These are phyloP conservation scores for Phytophthora citricola DNA, from an alignment of 352 stramenopile genomes.

Conservation along the genomic window DNA sequence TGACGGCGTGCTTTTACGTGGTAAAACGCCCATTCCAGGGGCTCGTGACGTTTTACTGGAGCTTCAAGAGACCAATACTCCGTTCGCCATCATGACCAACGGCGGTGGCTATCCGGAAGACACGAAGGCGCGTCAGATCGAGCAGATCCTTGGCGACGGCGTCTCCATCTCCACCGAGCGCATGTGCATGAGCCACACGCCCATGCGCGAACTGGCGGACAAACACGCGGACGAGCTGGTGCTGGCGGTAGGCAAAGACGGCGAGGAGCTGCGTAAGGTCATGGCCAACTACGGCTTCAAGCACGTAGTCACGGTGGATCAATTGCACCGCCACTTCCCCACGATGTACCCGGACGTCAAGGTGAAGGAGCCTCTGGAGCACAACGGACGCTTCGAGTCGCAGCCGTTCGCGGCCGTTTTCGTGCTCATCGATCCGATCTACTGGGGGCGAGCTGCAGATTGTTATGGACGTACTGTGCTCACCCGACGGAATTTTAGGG, in stretches of 20 bases:
- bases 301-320: constrained; percentile 80
- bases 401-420: constrained; percentile 72
- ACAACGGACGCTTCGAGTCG: constrained; percentile 60
- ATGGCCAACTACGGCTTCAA: constrained; percentile 87
- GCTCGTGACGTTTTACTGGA: constrained; percentile 75
- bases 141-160: constrained; percentile 66
- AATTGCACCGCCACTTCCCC: constrained; percentile 82
- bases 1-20: constrained; percentile 81
- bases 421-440: constrained; percentile 81
- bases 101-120: constrained; percentile 79
- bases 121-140: constrained; percentile 80
- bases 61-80: constrained; percentile 60
- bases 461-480: constrained; percentile 77
- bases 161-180: constrained; percentile 49
- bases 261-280: constrained; percentile 59
- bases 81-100: constrained; percentile 90
- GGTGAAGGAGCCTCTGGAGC: constrained; percentile 39
- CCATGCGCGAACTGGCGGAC: constrained; percentile 71
- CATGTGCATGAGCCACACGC: constrained; percentile 85
- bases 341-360: constrained; percentile 86
- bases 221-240: constrained; percentile 80
- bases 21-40: constrained; percentile 74
- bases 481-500: constrained; percentile 59
- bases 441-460: constrained; percentile 81
- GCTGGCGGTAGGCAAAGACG: constrained; percentile 83